Evolutionary conservation across 129 eudicot species (phyloP), one percentile per base, ranked within the genome.

Genomic region (Flaveria robusta): DNA sequence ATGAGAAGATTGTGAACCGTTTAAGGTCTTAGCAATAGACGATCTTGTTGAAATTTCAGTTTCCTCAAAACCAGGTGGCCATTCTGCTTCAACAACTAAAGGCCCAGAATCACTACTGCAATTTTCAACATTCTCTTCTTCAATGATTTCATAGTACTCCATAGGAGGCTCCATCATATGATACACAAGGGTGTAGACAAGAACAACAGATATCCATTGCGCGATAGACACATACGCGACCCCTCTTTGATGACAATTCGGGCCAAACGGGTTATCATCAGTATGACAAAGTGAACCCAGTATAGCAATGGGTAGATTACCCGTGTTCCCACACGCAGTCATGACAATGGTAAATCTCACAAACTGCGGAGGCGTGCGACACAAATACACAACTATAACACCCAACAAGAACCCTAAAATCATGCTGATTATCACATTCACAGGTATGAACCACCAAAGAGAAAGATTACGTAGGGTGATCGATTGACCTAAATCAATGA

Each of bases 141-240:
- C 81, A 58, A 77, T 73, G 27, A 81, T 71, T 68, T 86, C 87
- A 24, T 81, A 86, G 20, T 80, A 83, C 58, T 80, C 85, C 60
- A 83, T 26, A 9, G 87, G 87, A 26, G 90, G 90, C 81, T 83
- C 84, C 90, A 86, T 83, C 90, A 86, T 86, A 62, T 86, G 85
- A 63, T 86, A 83, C 70, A 86, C 81, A 42, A 83, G 49, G 7
- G 84, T 86, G 47, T 86, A 83, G 1, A 86, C 90, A 52, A 86
- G 83, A 86, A 74, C 60, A 14, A 86, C 84, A 0, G 86, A 80
- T 16, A 86, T 83, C 87, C 90, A 83, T 52, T 83, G 87, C 13
- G 87, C 83, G 60, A 83, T 83, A n/a, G 87, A 86, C 56, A 80
- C 87, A 77, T 83, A 83, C 26, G 87, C 86, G 6, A 86, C 81